A percentile compares a stretch with the other conserved stretches of the same genome.
Conservation (phyloP, 371 early-diverging fungal species). For the Rhizopus stolonifer region DNA sequence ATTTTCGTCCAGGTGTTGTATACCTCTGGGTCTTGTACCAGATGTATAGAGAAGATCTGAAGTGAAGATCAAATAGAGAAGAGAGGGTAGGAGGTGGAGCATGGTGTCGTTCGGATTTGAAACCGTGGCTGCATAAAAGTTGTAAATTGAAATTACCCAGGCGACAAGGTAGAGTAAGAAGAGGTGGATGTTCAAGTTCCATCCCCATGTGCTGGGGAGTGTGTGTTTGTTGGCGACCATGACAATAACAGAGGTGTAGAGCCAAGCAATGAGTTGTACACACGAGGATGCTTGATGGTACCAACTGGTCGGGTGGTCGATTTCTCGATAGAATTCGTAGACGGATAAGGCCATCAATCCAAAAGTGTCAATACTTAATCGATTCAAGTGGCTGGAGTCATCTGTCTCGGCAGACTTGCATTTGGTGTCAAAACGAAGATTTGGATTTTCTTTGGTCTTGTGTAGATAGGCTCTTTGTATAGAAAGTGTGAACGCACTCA, state of each 20-base stretch:
- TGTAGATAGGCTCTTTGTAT: conserved; percentile 25
- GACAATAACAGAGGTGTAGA: conserved; percentile 24
- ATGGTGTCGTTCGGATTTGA: conserved; percentile 2
- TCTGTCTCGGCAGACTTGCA: conserved; percentile 11
- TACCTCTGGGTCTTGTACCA: conserved; percentile 28
- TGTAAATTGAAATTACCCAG: conserved; percentile 17
- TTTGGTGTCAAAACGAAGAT: conserved; percentile 17
- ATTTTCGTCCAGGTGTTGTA: conserved; percentile 36
- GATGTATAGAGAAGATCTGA: conserved; percentile 34
- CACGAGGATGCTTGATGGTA: conserved; percentile 1
- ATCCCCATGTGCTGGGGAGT: conserved; percentile 33
- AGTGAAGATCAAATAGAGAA: conserved; percentile 19
- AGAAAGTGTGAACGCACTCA: conserved; percentile 24
- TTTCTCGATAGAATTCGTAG: conserved; percentile 10
- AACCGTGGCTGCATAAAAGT: conserved; percentile 8
- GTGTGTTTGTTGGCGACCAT: conserved; percentile 22
- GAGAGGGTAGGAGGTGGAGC: conserved; percentile 13
- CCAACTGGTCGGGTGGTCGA: conserved; percentile 1
- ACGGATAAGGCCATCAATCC: conserved; percentile 5
- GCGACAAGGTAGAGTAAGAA: conserved; percentile 24
- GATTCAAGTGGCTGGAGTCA: conserved; percentile 12
- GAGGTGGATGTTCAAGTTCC: conserved; percentile 42
- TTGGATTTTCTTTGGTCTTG: conserved; percentile 16
- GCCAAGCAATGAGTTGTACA: conserved; percentile 24
- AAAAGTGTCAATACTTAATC: conserved; percentile 18